A percentile compares a stretch with the other conserved stretches of the same genome.
Conservation (phyloP, 345 rosid species). For the Cochlearia excelsa region DNA sequence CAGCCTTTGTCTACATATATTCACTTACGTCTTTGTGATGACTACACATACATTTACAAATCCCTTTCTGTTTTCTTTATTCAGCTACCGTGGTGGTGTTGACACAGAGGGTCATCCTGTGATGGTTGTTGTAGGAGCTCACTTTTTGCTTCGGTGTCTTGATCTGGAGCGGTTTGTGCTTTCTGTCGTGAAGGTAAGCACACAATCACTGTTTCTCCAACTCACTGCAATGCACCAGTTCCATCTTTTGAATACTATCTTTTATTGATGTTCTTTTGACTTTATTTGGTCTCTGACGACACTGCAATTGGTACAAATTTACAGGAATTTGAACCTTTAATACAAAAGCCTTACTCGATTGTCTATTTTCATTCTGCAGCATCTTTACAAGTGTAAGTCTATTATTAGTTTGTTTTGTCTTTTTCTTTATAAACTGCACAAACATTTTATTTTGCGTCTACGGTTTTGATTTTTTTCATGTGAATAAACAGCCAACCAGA, state of each 20-base stretch:
- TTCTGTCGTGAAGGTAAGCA: constrained; percentile 68
- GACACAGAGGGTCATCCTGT: constrained; percentile 92
- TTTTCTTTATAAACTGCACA: constrained; percentile 5
- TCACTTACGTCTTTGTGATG: not conserved
- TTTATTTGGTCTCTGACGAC: not conserved
- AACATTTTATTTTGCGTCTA: constrained; percentile 1
- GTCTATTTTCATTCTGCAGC: constrained; percentile 96
- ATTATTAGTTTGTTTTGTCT: constrained; percentile 16
- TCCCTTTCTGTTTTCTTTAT: constrained; percentile 26
- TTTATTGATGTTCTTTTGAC: constrained; percentile 2
- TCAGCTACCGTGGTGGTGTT: constrained; percentile 95
- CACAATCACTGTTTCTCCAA: constrained; percentile 9
- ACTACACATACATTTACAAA: constrained; percentile 17
- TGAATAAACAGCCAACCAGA: constrained; percentile 66
- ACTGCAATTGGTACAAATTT: constrained; percentile 15
- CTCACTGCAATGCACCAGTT: constrained; percentile 7
- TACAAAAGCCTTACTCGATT: constrained; percentile 89
- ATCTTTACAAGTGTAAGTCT: constrained; percentile 85
- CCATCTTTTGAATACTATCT: constrained; percentile 9
- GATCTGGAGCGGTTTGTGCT: constrained; percentile 86
- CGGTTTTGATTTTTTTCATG: constrained; percentile 4
- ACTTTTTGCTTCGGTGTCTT: constrained; percentile 89
- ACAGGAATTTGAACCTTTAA: constrained; percentile 97
- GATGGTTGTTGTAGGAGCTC: constrained; percentile 99
- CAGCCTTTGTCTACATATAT: constrained; percentile 3